phyloP scores from a whole-genome alignment of 75 land plant species.

The Ceratopteris richardii region DNA sequence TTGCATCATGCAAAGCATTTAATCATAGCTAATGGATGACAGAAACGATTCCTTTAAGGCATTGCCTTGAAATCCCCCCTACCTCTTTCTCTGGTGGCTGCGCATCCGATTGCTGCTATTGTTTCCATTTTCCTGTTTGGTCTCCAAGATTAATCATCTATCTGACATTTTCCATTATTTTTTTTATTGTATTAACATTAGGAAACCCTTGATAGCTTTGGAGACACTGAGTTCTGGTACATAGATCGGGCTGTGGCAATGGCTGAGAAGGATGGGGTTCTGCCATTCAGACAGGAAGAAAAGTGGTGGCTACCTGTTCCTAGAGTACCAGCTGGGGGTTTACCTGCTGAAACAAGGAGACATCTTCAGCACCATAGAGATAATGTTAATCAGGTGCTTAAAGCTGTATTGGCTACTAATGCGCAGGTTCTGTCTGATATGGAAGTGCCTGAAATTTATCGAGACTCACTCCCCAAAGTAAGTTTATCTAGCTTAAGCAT shows the following conservation, averaged over 20 bases:
- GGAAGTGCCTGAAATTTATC: conserved; percentile 80
- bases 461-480: conserved; percentile 86
- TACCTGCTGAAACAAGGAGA: conserved; percentile 52
- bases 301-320: conserved; percentile 91
- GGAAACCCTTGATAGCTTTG: conserved; percentile 48
- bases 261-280: conserved; percentile 28
- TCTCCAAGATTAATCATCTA: background rate
- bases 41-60: too few species aligned
- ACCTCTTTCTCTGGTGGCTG: too few species aligned
- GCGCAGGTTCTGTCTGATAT: conserved; percentile 76
- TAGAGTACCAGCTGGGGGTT: conserved; percentile 60
- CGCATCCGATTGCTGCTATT: background rate
- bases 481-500: background rate
- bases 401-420: conserved; percentile 89
- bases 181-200: too few species aligned
- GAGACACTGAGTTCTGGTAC: conserved; percentile 47
- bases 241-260: conserved; percentile 9
- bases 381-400: conserved; percentile 64
- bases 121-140: background rate
- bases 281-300: conserved; percentile 44
- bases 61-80: too few species aligned
- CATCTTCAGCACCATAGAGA: conserved; percentile 69
- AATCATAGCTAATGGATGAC: background rate
- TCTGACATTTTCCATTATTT: too few species aligned
- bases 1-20: background rate